Percentiles rank a stretch among this genome's conserved stretches.
Evolutionary conservation across 257 asterid species (phyloP).

Genomic region (Coffea canephora): DNA sequence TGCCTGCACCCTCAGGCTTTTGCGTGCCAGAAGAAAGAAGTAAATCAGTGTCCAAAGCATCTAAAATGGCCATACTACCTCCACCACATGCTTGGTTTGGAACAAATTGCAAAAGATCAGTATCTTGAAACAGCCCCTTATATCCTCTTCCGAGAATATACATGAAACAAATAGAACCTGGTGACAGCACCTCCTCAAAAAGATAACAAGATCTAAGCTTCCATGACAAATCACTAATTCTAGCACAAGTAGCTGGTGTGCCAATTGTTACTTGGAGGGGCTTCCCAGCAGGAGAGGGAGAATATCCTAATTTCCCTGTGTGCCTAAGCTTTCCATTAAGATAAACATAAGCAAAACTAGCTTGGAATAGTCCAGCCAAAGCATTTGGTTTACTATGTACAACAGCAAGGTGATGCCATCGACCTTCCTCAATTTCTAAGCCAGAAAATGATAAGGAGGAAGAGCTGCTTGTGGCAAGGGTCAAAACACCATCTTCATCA

Average conservation of each 20-base stretch:
- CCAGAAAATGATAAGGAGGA: conserved; percentile 86
- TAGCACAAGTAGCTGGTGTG: conserved; percentile 74
- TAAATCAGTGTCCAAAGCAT: conserved; percentile 83
- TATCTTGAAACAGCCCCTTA: conserved; percentile 95
- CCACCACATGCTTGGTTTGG: conserved; percentile 99
- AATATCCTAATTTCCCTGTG: conserved; percentile 95
- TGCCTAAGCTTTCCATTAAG: conserved; percentile 88
- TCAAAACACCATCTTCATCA: conserved; percentile 85
- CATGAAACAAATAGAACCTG: conserved; percentile 96
- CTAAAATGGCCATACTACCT: conserved; percentile 97
- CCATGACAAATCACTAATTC: conserved; percentile 86
- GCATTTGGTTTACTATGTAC: conserved; percentile 99
- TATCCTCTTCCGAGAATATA: conserved; percentile 95
- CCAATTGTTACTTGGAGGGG: conserved; percentile 94
- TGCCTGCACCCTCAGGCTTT: conserved; percentile 67
- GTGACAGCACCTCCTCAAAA: conserved; percentile 95
- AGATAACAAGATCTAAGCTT: conserved; percentile 93
- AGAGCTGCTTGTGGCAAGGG: conserved; percentile 91
- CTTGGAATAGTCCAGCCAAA: conserved; percentile 97
- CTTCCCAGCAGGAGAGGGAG: conserved; percentile 94
- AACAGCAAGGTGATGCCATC: conserved; percentile 99
- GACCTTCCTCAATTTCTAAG: conserved; percentile 91
- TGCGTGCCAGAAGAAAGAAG: conserved; percentile 62
- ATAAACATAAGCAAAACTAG: conserved; percentile 93
- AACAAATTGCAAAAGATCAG: conserved; percentile 81